Evolutionary conservation across 2,329 filamentous ascomycete species (phyloP), one percentile per base, ranked within the genome.

Genomic region (Ramichloridium luteum): DNA sequence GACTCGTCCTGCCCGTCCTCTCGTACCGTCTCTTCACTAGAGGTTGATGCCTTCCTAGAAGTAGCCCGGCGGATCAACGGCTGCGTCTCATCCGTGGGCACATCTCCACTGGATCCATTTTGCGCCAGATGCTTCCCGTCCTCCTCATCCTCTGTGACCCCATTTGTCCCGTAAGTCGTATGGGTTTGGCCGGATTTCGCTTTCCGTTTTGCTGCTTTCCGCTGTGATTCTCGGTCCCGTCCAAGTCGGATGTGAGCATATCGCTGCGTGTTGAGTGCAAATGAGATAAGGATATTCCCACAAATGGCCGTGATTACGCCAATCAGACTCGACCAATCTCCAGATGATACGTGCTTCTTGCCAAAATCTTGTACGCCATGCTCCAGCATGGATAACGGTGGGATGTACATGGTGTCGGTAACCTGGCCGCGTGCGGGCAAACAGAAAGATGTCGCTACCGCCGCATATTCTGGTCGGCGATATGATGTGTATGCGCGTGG

Each of bases 221-320:
- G 32, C 32, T 49, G 48, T 17, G 30, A 34, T 27, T 70, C 65
- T 45, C 70, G 74, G 54, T 86, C 76, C 46, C 77, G 70, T 40
- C 83, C 75, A 39, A 98, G 69, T 35, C 79, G 73, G 35, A 90
- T 83, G 53, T 98, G 90, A 18, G 90, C 88, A 55, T 96, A 96
- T 43, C 90, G 76, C 59, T 98, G 90, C 30, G 92, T 88, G 53
- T 98, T 98, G 39, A 98, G 72, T 9, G 90, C 90, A 41, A 98
- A 76, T 1, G 88, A 93, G 44, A 98, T 96, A 32, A 98, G 70
- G 18, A 94, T 65, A 50, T 98, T 98, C 34, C 90, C 90, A 31
- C 80, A 70, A 49, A 98, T 92, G 30, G 90, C 86, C 3, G 86
- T 93, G 32, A 88, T 60, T 50, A 98, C 94, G 47, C 90, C 90